Base-by-base conservation (phyloP, 768 basidiomycete species). In the Tulasnella calospora region DNA sequence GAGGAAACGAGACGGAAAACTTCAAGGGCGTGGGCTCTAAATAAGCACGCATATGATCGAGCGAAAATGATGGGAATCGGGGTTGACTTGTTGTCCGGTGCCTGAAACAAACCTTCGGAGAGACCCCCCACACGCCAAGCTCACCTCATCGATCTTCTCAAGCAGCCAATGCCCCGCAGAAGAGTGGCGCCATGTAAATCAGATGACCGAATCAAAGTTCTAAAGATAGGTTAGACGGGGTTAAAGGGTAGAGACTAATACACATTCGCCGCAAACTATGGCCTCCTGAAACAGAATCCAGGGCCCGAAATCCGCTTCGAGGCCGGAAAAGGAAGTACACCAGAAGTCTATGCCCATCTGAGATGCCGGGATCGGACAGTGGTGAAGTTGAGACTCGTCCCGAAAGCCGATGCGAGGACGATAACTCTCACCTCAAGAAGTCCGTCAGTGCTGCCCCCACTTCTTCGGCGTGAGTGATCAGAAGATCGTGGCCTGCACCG, bases 401-500 rank as follows among this genome's bases (percentile, higher is more conserved):
- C 36, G 44, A 19, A 41, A 17, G 30, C 38, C 71, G 44, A 72
- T 40, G 17, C 33, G 27, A 72, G 30, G 36, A 21, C 12, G 15
- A 51, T n/a, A 15, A 41, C 27, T 36, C 41, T 55, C 73, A 35
- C 46, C 73, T 76, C 27, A 80, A 76, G 75, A 80, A 80, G 19
- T 77, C 67, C 21, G n/a, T 21, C 51, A 79, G 30, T 12, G 55
- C 57, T 6, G 46, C 12, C 13, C 40, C 73, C 36, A 80, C 79
- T 35, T 41, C 67, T 35, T 80, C 67, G 19, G 73, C 46, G 41
- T 71, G 79, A 19, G 78, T 79, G 36, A 76, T 46, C 30, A 40
- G 19, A 15, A 83, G 35, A 55, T 83, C 82, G 57, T 83, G 82
- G 21, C 74, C 80, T 2, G 79, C 82, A 15, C 79, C 81, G 2